Conservation (phyloP, 345 rosid species). For the Corchorus capsularis region DNA sequence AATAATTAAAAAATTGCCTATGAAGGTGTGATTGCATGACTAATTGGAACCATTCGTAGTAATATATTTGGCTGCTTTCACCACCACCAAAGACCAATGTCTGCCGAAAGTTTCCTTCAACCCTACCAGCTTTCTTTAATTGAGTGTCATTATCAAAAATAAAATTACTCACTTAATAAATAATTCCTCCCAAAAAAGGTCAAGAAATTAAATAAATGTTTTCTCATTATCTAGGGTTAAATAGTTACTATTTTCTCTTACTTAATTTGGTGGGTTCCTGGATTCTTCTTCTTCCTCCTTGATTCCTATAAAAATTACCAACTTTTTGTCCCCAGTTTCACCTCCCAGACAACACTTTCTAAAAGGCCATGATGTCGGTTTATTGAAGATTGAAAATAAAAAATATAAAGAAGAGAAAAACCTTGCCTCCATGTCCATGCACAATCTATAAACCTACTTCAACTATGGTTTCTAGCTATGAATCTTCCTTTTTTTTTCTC, state of each 20-base stretch:
- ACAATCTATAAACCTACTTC: background rate
- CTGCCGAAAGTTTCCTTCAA: background rate
- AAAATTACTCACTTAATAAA: conserved; percentile 13
- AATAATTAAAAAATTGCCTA: background rate
- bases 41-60: background rate
- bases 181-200: background rate
- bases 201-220: background rate
- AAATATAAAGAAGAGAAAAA: no score
- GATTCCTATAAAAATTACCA: background rate
- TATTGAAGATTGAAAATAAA: background rate
- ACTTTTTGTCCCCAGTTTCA: conserved; percentile 28
- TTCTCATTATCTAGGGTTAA: background rate
- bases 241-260: no score
- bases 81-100: background rate
- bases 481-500: background rate
- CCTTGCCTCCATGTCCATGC: background rate
- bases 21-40: background rate
- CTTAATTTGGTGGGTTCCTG: background rate
- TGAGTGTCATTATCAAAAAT: background rate
- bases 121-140: background rate
- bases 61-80: background rate
- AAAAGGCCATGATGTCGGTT: conserved; percentile 19
- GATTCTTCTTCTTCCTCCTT: background rate
- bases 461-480: background rate
- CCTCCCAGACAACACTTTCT: background rate